phyloP scores from a whole-genome alignment of 192 early-diverging fungal species.

The Backusella parvicylindrica region DNA sequence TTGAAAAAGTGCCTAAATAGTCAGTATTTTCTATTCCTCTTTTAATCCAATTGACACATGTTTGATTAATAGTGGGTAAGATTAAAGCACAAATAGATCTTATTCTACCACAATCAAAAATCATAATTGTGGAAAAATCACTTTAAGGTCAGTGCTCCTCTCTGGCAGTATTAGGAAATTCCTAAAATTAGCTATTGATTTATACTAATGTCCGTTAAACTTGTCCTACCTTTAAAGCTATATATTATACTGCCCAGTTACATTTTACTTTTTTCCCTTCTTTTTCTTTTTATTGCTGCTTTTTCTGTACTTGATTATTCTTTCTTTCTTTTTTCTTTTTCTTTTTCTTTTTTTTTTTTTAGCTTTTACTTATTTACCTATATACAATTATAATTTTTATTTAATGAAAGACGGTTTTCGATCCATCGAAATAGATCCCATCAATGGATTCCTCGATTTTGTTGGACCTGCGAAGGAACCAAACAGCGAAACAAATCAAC shows the following conservation, averaged over 20 bases:
- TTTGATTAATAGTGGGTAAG: neutral
- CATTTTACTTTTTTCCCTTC: neutral
- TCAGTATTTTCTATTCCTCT: neutral
- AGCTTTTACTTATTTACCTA: neutral
- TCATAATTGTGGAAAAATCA: neutral
- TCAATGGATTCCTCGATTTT: neutral
- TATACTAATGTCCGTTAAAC: neutral
- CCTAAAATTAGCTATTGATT: neutral
- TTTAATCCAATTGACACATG: slow-evolving; percentile 1
- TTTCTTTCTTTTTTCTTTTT: neutral
- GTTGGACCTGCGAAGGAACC: neutral
- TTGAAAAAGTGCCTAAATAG: neutral
- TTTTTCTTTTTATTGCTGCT: neutral
- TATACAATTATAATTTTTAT: neutral
- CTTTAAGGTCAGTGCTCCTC: neutral
- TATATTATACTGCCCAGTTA: neutral
- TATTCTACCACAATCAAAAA: neutral
- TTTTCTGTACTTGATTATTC: too few relatives aligned
- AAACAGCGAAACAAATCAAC: neutral
- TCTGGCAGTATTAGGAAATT: neutral
- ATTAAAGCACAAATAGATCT: neutral
- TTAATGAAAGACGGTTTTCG: neutral
- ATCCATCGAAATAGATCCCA: neutral
- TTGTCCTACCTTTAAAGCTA: neutral
- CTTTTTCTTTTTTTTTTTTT: too few relatives aligned